phyloP scores from a whole-genome alignment of 2,329 filamentous ascomycete genomes.

The Botrytis tulipae region DNA sequence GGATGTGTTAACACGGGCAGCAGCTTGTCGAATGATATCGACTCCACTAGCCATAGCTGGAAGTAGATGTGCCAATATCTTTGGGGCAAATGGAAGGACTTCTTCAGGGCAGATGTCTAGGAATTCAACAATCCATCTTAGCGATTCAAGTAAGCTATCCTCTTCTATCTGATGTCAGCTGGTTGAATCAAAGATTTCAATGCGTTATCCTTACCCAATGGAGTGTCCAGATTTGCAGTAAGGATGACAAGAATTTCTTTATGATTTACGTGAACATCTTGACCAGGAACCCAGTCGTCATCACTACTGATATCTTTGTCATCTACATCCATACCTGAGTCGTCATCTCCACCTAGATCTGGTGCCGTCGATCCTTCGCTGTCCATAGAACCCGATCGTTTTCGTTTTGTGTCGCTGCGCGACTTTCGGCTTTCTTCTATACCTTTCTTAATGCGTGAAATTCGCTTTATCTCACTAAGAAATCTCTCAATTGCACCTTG shows the following conservation, averaged over 20 bases:
- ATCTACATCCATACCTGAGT: conserved; percentile 54
- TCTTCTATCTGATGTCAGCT: conserved; percentile 59
- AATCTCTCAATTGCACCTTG: conserved; percentile 88
- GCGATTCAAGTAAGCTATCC: conserved; percentile 83
- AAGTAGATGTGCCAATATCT: conserved; percentile 84
- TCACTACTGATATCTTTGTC: conserved; percentile 66
- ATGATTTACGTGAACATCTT: conserved; percentile 94
- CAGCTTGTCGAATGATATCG: conserved; percentile 84
- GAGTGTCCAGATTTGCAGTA: conserved; percentile 82
- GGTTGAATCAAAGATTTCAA: not conserved
- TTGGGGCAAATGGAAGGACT: conserved; percentile 90
- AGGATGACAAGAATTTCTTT: conserved; percentile 88
- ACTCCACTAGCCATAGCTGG: conserved; percentile 92
- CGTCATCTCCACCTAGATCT: conserved; percentile 61
- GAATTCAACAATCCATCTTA: conserved; percentile 94
- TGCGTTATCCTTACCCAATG: conserved; percentile 56
- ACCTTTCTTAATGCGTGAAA: conserved; percentile 87
- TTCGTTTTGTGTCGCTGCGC: conserved; percentile 58
- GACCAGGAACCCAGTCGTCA: conserved; percentile 94
- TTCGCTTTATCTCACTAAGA: conserved; percentile 88
- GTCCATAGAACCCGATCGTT: conserved; percentile 68
- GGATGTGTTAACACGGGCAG: conserved; percentile 83
- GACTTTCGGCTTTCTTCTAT: conserved; percentile 82
- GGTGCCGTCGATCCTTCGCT: conserved; percentile 52
- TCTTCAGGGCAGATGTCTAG: conserved; percentile 97